phyloP scores from a whole-genome alignment of 2,329 filamentous ascomycete genomes.

The Triangularia verruculosa region DNA sequence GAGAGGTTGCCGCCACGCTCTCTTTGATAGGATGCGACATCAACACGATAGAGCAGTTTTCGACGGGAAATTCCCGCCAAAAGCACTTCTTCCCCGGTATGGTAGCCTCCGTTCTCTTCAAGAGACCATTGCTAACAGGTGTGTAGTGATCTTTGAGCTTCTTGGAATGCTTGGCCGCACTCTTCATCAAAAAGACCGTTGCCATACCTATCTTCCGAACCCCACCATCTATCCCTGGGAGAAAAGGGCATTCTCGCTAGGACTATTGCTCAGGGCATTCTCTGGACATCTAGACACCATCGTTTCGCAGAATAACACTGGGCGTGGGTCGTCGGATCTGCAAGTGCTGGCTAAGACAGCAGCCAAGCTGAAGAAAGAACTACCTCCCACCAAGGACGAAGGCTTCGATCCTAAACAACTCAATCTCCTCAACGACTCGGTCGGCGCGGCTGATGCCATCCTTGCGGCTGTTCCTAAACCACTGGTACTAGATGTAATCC shows the following conservation, averaged over 20 bases:
- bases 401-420: neutral
- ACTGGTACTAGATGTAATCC: neutral
- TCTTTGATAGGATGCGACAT: neutral
- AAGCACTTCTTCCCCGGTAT: neutral
- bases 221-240: neutral
- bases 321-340: neutral
- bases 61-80: neutral
- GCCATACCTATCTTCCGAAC: neutral
- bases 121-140: neutral
- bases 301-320: neutral
- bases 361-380: neutral
- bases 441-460: neutral
- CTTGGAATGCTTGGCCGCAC: neutral
- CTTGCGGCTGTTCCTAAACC: neutral
- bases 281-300: neutral
- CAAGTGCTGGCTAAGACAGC: neutral
- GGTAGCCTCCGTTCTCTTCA: neutral
- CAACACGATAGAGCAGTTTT: neutral
- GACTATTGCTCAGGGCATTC: neutral
- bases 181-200: neutral
- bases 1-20: neutral
- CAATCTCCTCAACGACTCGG: neutral
- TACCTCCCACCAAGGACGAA: neutral
- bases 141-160: neutral
- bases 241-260: neutral